These are phyloP conservation scores for Malus hybrid DNA, from an alignment of 331 rosid genomes.

Conservation along the genomic window DNA sequence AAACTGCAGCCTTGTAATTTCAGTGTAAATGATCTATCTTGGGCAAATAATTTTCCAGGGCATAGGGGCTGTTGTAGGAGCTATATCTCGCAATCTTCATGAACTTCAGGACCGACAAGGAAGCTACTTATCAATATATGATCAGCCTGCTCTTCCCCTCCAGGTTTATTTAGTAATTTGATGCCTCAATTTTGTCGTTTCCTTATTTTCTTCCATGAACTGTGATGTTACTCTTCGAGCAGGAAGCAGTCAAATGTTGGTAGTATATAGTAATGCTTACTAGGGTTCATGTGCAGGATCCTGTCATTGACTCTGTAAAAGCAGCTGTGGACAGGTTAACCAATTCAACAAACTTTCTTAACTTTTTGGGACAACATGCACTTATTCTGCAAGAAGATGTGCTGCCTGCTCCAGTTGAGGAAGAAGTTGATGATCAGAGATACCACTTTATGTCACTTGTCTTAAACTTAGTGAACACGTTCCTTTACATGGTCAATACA, in stretches of 20 bases:
- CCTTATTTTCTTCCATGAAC: neutral
- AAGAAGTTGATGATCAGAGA: constrained; percentile 51
- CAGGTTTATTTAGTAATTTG: constrained; percentile 46
- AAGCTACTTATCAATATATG: constrained; percentile 86
- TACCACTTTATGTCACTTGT: constrained; percentile 83
- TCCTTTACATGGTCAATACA: constrained; percentile 93
- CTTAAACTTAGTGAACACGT: constrained; percentile 82
- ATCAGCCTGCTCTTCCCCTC: constrained; percentile 64
- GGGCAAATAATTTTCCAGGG: constrained; percentile 44
- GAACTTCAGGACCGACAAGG: constrained; percentile 92
- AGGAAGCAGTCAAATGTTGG: neutral
- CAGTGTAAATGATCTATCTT: constrained; percentile 16
- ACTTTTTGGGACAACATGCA: constrained; percentile 88
- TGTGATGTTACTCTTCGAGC: neutral
- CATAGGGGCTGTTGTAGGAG: constrained; percentile 90
- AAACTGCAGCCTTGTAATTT: neutral
- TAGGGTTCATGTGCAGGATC: constrained; percentile 59
- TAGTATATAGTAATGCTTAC: constrained; percentile 5
- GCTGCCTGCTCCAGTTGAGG: constrained; percentile 56
- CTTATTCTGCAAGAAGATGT: constrained; percentile 79
- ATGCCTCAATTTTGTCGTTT: constrained; percentile 1
- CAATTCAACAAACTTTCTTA: constrained; percentile 81
- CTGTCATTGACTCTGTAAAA: constrained; percentile 64
- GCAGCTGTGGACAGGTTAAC: constrained; percentile 86
- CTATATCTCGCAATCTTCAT: constrained; percentile 90